A percentile compares a stretch with the other conserved stretches of the same genome.
These are phyloP conservation scores for Porcisia deanei DNA, from an alignment of 208 protist genomes.

Conservation along the genomic window DNA sequence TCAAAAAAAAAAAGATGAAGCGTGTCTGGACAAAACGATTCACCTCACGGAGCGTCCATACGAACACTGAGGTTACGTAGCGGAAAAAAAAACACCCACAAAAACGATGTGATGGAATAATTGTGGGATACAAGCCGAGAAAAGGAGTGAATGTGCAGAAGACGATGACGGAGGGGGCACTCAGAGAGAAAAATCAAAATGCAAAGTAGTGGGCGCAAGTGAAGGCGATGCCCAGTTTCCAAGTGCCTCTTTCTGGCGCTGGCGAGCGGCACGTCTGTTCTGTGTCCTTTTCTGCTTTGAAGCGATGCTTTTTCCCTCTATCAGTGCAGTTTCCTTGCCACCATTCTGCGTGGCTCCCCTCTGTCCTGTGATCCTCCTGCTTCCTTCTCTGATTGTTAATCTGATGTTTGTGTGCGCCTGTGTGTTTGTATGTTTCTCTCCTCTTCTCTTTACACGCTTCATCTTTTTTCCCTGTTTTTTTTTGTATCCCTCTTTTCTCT, in stretches of 20 bases:
- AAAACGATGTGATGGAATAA: not conserved
- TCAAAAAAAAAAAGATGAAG: not conserved
- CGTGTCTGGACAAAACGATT: not conserved
- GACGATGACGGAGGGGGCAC: not conserved
- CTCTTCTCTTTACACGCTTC: not conserved
- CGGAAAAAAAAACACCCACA: not conserved
- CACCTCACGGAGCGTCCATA: not conserved
- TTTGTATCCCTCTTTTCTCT: no score
- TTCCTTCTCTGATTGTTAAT: not conserved
- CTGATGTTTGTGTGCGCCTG: not conserved
- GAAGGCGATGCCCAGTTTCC: not conserved
- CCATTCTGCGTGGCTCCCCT: no score
- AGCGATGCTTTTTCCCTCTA: not conserved
- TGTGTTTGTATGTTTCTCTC: no score
- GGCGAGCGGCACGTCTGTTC: not conserved
- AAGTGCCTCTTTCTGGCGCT: not conserved
- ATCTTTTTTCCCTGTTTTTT: not conserved
- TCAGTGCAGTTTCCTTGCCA: not conserved
- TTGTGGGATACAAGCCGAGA: not conserved
- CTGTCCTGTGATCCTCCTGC: not conserved
- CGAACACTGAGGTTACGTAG: not conserved
- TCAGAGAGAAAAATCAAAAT: not conserved
- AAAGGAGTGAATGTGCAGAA: not conserved
- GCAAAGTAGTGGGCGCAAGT: not conserved
- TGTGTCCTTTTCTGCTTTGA: slow-evolving; percentile 8